A percentile compares a stretch with the other conserved stretches of the same genome.
These are phyloP conservation scores for Salinomyces thailandicus DNA, from an alignment of 2,329 filamentous ascomycete species.

Conservation along the genomic window DNA sequence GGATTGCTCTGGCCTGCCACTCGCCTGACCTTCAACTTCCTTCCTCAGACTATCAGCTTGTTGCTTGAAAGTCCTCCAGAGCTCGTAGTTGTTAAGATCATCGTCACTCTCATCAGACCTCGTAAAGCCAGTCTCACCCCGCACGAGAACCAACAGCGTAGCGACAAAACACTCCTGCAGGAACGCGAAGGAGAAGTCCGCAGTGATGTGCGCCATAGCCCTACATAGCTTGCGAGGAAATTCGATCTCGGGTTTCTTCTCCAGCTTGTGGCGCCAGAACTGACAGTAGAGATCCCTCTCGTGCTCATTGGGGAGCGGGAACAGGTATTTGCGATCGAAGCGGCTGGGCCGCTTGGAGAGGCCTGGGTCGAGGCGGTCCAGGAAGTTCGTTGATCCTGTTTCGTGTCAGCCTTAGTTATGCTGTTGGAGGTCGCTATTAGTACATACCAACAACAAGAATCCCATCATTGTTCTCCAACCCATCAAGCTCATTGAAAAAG, in stretches of 20 bases:
- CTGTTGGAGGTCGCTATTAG: too few species aligned
- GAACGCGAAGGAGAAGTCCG: conserved; percentile 57
- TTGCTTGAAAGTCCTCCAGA: conserved; percentile 54
- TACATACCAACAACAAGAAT: not conserved
- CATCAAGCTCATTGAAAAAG: conserved; percentile 65
- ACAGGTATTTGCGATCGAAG: conserved; percentile 58
- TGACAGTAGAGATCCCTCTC: conserved; percentile 51
- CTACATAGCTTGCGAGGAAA: conserved; percentile 49
- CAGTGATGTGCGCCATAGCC: conserved; percentile 50
- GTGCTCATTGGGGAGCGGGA: conserved; percentile 39
- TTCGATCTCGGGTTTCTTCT: conserved; percentile 45
- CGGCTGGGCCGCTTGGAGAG: conserved; percentile 51
- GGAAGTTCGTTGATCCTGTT: conserved; percentile 37
- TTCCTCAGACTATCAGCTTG: conserved; percentile 51
- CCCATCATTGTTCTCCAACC: conserved; percentile 57
- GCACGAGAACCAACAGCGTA: conserved; percentile 48
- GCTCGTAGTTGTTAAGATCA: conserved; percentile 39
- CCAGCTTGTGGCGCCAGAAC: conserved; percentile 52
- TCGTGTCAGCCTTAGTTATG: not conserved
- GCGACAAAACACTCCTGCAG: conserved; percentile 60
- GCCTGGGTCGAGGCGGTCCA: conserved; percentile 56
- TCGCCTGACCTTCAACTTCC: conserved; percentile 25
- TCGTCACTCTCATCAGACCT: conserved; percentile 17
- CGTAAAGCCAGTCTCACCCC: conserved; percentile 19
- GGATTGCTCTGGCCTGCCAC: not conserved